Percentiles rank a stretch among this genome's conserved stretches.
Evolutionary conservation across 331 rosid species (phyloP).

Genomic region (Acacia concinna): DNA sequence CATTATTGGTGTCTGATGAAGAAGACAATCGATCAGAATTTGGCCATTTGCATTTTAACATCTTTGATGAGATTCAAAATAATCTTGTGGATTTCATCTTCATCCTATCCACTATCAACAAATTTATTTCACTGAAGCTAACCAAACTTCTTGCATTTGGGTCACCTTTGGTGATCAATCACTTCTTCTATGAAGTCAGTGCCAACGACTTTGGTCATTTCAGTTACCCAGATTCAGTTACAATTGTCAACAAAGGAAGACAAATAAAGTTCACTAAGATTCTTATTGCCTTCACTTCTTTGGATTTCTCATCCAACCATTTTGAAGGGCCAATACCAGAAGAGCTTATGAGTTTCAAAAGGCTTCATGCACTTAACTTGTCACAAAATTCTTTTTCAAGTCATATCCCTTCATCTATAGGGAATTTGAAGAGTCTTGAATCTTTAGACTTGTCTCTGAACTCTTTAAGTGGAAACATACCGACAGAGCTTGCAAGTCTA

Average conservation of each 20-base stretch:
- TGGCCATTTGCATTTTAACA: background rate
- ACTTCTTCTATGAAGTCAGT: background rate
- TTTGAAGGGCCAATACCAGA: constrained; percentile 47
- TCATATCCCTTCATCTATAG: background rate
- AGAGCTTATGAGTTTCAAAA: constrained; percentile 31
- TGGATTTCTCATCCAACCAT: constrained; percentile 51
- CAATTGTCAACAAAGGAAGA: constrained; percentile 40
- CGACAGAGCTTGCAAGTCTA: background rate
- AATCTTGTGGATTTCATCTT: background rate
- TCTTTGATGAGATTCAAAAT: background rate
- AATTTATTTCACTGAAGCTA: background rate
- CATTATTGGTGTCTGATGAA: constrained; percentile 26
- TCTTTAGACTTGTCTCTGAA: constrained; percentile 30
- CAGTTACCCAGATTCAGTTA: constrained; percentile 38
- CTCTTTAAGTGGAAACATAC: constrained; percentile 35
- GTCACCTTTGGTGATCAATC: background rate
- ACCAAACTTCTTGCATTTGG: background rate
- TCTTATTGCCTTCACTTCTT: constrained; percentile 35
- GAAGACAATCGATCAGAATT: background rate
- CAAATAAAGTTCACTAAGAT: constrained; percentile 42
- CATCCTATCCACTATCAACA: background rate
- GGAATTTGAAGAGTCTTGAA: background rate
- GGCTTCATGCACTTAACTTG: constrained; percentile 28
- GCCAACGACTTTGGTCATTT: accelerated
- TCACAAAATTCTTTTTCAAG: background rate